Conservation (phyloP, 257 asterid species). For the Plantago ovata region DNA sequence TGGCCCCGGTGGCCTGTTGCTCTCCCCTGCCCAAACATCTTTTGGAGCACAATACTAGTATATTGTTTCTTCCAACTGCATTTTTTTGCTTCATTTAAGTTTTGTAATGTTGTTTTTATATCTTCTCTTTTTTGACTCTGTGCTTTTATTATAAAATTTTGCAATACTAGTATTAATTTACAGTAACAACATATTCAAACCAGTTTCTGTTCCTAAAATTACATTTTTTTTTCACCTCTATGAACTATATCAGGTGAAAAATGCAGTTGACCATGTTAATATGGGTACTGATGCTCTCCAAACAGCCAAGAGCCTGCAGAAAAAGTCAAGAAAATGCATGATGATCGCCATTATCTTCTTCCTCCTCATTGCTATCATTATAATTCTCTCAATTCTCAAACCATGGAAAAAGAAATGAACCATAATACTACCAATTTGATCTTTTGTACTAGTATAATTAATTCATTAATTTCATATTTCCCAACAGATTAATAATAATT, state of each 20-base stretch:
- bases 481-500: too few species aligned
- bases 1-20: too few species aligned
- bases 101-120: too few species aligned
- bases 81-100: too few species aligned
- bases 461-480: too few species aligned
- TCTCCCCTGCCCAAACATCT: too few species aligned
- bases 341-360: conserved; percentile 53
- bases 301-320: conserved; percentile 71
- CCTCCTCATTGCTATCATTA: conserved; percentile 49
- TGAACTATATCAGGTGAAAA: conserved; percentile 41
- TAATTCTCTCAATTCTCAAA: conserved; percentile 58
- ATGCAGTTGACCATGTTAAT: conserved; percentile 72
- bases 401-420: conserved; percentile 53
- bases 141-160: too few species aligned
- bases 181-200: background rate
- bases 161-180: background rate
- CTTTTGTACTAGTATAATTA: too few species aligned
- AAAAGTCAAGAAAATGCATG: conserved; percentile 76
- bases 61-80: background rate
- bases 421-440: too few species aligned
- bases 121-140: background rate
- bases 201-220: background rate
- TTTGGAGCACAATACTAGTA: too few species aligned
- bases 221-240: background rate
- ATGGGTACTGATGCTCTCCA: conserved; percentile 81